These are phyloP conservation scores for Ceratocystis smalleyi DNA, from an alignment of 2,329 filamentous ascomycete species.

Conservation along the genomic window DNA sequence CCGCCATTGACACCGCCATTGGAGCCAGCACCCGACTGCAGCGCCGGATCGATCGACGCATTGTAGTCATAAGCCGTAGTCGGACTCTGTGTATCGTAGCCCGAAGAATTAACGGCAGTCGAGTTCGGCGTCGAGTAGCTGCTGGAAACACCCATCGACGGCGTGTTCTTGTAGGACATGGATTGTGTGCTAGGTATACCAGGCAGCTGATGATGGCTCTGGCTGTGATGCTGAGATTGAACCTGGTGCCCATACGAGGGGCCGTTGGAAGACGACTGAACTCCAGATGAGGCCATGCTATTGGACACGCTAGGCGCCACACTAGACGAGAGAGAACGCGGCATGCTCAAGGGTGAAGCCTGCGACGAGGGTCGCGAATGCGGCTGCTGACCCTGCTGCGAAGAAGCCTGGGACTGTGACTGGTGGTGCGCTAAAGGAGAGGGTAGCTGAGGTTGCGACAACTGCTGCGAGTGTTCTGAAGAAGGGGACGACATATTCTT, in stretches of 20 bases:
- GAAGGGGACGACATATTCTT: constrained; percentile 4
- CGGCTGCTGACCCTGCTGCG: background rate
- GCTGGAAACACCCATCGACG: constrained; percentile 10
- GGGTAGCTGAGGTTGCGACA: constrained; percentile 6
- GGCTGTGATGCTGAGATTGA: background rate
- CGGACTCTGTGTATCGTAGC: constrained; percentile 15
- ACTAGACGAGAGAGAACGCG: background rate
- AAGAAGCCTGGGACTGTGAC: background rate
- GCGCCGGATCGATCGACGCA: constrained; percentile 46
- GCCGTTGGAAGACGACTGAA: constrained; percentile 2
- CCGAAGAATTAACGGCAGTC: constrained; percentile 11
- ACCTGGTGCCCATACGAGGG: background rate
- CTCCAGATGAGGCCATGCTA: constrained; percentile 4
- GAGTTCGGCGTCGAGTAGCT: constrained; percentile 15
- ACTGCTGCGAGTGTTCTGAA: constrained; percentile 6
- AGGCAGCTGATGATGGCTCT: constrained; percentile 8
- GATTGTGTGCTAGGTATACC: constrained; percentile 8
- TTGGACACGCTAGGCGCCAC: background rate
- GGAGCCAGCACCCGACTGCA: constrained; percentile 27
- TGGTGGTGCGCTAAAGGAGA: background rate
- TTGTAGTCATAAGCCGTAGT: constrained; percentile 34
- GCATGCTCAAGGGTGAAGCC: constrained; percentile 5
- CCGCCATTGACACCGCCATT: background rate
- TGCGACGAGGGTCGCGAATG: constrained; percentile 11
- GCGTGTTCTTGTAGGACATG: constrained; percentile 11